Conservation (phyloP, 2,329 filamentous ascomycete genomes). For the Fusarium praegraminearum region DNA sequence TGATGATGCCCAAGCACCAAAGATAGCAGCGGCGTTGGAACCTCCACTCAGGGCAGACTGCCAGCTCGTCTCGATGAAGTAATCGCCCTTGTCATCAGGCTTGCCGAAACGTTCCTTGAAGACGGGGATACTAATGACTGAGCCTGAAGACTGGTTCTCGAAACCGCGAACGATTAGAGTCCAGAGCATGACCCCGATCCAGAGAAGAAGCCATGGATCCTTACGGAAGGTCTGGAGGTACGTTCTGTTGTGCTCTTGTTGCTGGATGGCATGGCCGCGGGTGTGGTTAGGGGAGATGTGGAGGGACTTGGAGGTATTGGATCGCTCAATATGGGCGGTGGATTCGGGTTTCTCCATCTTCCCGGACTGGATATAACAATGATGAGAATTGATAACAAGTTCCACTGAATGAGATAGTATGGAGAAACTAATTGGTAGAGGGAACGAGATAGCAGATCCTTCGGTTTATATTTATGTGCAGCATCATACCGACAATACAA, state of each 20-base stretch:
- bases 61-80: slow-evolving; percentile 48
- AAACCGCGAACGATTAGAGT: slow-evolving; percentile 49
- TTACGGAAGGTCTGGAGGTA: slow-evolving; percentile 44
- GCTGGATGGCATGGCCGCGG: slow-evolving; percentile 48
- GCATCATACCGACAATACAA: not conserved
- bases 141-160: slow-evolving; percentile 45
- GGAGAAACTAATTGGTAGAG: not conserved
- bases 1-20: slow-evolving; percentile 43
- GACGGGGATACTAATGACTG: slow-evolving; percentile 36
- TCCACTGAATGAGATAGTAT: not conserved
- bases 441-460: rapidly evolving
- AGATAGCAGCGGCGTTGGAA: slow-evolving; percentile 42
- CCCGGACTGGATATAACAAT: not conserved
- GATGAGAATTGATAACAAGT: not conserved
- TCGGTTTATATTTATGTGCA: slow-evolving; percentile 12
- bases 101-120: slow-evolving; percentile 41
- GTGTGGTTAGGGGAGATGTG: slow-evolving; percentile 4
- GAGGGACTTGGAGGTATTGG: not conserved
- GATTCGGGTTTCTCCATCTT: slow-evolving; percentile 26
- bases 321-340: slow-evolving; percentile 20
- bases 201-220: slow-evolving; percentile 48
- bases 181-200: slow-evolving; percentile 50
- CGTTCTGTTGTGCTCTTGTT: slow-evolving; percentile 47
- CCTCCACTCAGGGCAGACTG: slow-evolving; percentile 48
- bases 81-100: slow-evolving; percentile 19